phyloP scores from a whole-genome alignment of 805 yeast genomes.

The Dipodascus geniculatus region DNA sequence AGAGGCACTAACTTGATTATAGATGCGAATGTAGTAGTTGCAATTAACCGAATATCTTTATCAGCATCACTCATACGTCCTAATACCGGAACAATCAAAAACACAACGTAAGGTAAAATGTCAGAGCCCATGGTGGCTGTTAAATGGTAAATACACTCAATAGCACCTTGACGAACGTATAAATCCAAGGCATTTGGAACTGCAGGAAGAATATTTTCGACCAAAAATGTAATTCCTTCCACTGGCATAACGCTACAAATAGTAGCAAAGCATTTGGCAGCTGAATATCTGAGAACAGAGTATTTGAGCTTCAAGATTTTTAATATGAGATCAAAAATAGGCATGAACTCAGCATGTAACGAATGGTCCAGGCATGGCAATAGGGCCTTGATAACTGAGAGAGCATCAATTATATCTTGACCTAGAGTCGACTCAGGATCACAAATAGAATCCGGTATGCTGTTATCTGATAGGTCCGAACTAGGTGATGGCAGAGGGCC shows the following conservation, averaged over 20 bases:
- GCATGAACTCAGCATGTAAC: slow-evolving; percentile 37
- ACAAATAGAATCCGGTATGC: slow-evolving; percentile 21
- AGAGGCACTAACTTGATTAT: slow-evolving; percentile 91
- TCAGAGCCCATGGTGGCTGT: slow-evolving; percentile 76
- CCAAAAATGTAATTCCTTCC: slow-evolving; percentile 62
- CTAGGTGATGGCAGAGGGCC: slow-evolving; percentile 38
- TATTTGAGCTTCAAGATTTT: slow-evolving; percentile 51
- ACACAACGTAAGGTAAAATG: slow-evolving; percentile 88
- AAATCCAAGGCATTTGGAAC: slow-evolving; percentile 62
- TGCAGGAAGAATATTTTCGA: slow-evolving; percentile 69
- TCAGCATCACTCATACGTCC: slow-evolving; percentile 98
- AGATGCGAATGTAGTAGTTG: slow-evolving; percentile 94
- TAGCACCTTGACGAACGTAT: slow-evolving; percentile 80
- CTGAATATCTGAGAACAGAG: slow-evolving; percentile 79
- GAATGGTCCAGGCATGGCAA: slow-evolving; percentile 45
- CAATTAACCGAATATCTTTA: slow-evolving; percentile 72
- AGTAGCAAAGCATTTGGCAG: slow-evolving; percentile 80
- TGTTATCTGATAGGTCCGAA: slow-evolving; percentile 22
- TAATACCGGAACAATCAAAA: slow-evolving; percentile 87
- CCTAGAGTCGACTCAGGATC: slow-evolving; percentile 37
- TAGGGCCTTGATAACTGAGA: slow-evolving; percentile 70
- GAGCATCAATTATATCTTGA: slow-evolving; percentile 72
- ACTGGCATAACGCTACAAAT: slow-evolving; percentile 61
- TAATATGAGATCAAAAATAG: slow-evolving; percentile 41
- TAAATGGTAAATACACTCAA: slow-evolving; percentile 81